Base-by-base conservation (phyloP, 352 stramenopile genomes). In the Pilasporangium apinafurcum region DNA sequence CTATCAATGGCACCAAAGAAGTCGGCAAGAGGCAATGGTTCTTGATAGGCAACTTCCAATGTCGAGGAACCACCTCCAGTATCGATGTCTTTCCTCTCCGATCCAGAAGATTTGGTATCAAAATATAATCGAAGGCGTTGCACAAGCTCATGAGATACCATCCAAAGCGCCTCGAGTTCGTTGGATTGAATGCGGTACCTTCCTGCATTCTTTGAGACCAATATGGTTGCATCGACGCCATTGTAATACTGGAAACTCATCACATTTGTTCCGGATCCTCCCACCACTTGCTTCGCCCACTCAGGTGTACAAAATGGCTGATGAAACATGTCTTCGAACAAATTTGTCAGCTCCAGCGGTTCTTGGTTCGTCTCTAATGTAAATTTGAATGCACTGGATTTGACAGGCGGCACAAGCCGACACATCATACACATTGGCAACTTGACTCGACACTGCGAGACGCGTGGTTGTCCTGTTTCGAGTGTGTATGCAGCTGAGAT, bases 161-260 rank as follows among this genome's bases (percentile, higher is more conserved):
- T 65, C 68, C 68, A 90, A 1, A 95, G 58, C 13, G 79, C 76
- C 24, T 89, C 72, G 3, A 96, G 69, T 44, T 87, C 82, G 33
- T 77, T 83, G 1, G 78, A 78, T 48, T 96, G 88, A 28, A 97
- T 85, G 20, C 85, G 77, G 45, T 96, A 96, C 10, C 83, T 62
- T 8, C 83, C 85, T 0, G 71, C 79, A 38, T 90, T 95, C 47
- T 96, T 96, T n/a, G 83, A 96, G 14, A 92, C 83, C 4, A 96
- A 58, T 34, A 96, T 89, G 31, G 78, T 95, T 1, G 71, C 78
- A 22, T 94, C 78, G 6, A 78, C 68, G 16, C 81, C 82, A 46
- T 89, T 88, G 59, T 86, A 89, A 56, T 95, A 95, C 51, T 94
- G 81, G 37, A 96, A 87, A 41, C 79, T 92, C 31, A 95, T 51